Base-by-base conservation (phyloP, 495 filamentous ascomycete species). In the Neurospora sp. region DNA sequence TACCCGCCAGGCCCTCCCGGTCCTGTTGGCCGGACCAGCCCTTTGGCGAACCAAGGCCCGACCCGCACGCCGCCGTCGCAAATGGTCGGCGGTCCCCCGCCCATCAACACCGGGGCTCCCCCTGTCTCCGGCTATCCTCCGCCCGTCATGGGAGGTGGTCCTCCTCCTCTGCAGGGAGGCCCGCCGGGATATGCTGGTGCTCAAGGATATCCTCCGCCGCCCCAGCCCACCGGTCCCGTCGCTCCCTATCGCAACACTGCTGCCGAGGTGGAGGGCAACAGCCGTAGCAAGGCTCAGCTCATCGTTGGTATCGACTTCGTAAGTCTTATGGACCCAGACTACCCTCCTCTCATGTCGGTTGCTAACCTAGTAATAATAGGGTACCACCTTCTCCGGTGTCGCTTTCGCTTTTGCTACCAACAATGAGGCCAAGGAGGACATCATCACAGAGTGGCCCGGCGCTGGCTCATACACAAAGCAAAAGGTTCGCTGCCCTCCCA, bases 301-400 rank as follows among this genome's bases (percentile, higher is more conserved):
- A 93, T 93, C 78, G 91, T 93, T 71, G 91, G 91, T 71, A 93
- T 93, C 78, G 91, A 93, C 78, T 93, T 93, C 84, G 91, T 93
- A 83, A 79, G 91, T 85, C 31, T 16, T 65, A 8, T 16, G 27
- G 27, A 18, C 37, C 68, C 39, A 35, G 2, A 22, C 38, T 31
- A 14, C 41, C 39, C 6, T 35, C 47, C 6, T 16, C 71, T 20
- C 12, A 14, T 8, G n/a, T 18, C 14, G 10, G 39, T 42, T 37
- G 72, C 81, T 84, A 74, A 82, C 74, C 16, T 18, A 53, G 14
- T 40, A 65, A 39, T 72, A 40, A 27, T 74, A 92, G 90, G 90
- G 90, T 70, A 92, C 90, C 37, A 92, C 90, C 5, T 92, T 92
- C 81, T 92, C 90, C 16, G 90, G 90, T 75, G 90, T 92, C 61